Percentiles rank a stretch among this genome's conserved stretches.
Evolutionary conservation across 2,329 filamentous ascomycete genomes (phyloP).

Genomic region (Colletotrichum nymphaeae): DNA sequence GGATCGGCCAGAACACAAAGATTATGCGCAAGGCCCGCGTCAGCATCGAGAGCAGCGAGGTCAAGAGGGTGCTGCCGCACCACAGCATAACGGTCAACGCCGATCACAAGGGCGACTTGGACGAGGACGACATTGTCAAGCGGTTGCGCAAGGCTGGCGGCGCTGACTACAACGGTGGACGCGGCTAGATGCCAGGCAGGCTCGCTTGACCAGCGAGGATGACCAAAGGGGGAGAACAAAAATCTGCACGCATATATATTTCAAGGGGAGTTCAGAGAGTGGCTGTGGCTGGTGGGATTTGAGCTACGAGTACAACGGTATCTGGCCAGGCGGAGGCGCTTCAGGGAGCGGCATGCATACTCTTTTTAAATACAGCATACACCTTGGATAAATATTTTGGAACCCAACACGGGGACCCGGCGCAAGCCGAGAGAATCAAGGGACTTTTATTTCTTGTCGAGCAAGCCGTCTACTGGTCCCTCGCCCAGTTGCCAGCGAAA

Average conservation of each 20-base stretch:
- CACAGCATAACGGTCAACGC: conserved; percentile 75
- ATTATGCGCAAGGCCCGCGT: conserved; percentile 79
- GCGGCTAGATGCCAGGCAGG: conserved; percentile 54
- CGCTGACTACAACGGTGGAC: conserved; percentile 77
- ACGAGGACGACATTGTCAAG: conserved; percentile 70
- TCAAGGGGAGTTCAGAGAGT: not conserved
- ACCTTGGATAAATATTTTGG: conserved; percentile 28
- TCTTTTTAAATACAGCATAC: conserved; percentile 30
- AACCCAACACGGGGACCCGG: conserved; percentile 9
- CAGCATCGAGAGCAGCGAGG: conserved; percentile 73
- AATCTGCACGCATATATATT: not conserved
- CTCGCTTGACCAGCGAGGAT: not conserved
- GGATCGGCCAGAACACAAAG: conserved; percentile 74
- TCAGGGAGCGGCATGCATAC: conserved; percentile 28
- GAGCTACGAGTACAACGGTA: conserved; percentile 33
- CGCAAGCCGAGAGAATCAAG: conserved; percentile 25
- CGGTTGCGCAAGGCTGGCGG: conserved; percentile 74
- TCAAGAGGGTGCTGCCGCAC: conserved; percentile 72
- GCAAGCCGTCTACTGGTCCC: not conserved
- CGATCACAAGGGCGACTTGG: conserved; percentile 68
- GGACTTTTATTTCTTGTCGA: not conserved
- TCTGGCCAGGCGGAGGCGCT: conserved; percentile 34
- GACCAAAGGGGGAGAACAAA: not conserved
- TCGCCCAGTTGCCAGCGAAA: not conserved
- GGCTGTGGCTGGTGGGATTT: not conserved